Base-by-base conservation (phyloP, 441 rosid species). In the Macaranga tanarius region DNA sequence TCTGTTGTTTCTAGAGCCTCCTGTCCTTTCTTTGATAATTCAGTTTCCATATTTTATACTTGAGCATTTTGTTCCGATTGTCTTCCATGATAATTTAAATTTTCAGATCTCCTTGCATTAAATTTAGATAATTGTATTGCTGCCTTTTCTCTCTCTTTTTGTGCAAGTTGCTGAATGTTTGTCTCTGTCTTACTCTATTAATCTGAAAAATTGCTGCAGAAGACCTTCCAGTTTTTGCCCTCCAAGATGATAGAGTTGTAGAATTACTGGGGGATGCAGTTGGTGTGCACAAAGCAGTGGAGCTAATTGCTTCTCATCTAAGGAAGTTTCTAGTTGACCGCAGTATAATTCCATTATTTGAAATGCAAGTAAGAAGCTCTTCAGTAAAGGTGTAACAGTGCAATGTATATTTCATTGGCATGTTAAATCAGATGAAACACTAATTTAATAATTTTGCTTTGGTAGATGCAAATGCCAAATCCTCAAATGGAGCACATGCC, bases 251-350 rank as follows among this genome's bases (percentile, higher is more conserved):
- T 85, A 85, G 98, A 84, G 96, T 91, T 79, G 95, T 95, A 65
- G 96, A 95, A 87, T 89, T 95, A 31, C 82, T 90, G 50, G 99
- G 99, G 62, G 98, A 91, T 51, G 77, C 93, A 72, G 69, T 85
- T 77, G 87, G 90, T 57, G 98, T 95, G 80, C 98, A 93, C 77
- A 92, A 86, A 83, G 93, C 92, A 64, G 74, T 95, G 78, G 97
- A 95, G 89, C 88, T 95, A 61, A 89, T 95, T 77, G 96, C 93
- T 58, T 90, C 95, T 85, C 97, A 90, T 75, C 88, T 95, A 70
- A 87, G 98, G 76, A 95, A 93, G 88, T 95, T 95, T 81, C 81
- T 95, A 67, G 99, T 95, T 73, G 99, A 95, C 76, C 97, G 92
- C 73, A 87, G 96, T 81, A 86, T 95, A 73, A 92, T 95, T 71